phyloP scores from a whole-genome alignment of 2,329 filamentous ascomycete genomes.

The Aciculosporium take region DNA sequence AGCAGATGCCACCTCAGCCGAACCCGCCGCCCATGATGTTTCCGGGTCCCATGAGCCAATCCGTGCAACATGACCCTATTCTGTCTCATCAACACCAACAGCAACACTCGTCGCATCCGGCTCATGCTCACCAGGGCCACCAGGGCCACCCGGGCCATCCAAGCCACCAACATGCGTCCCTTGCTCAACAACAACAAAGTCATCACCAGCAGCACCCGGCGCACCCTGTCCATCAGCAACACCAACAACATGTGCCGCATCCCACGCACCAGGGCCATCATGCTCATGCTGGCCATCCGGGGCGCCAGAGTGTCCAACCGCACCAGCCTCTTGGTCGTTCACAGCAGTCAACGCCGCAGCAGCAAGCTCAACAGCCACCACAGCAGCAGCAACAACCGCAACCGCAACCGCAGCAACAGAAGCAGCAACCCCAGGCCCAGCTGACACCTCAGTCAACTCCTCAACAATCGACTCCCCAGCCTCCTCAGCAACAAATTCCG shows the following conservation, averaged over 20 bases:
- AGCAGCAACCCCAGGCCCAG: conserved; percentile 14
- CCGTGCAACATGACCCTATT: conserved; percentile 28
- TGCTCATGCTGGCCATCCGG: conserved; percentile 10
- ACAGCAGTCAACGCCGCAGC: conserved; percentile 15
- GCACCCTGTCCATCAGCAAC: conserved; percentile 11
- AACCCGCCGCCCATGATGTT: conserved; percentile 24
- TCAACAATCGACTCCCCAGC: conserved; percentile 10
- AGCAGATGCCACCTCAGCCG: conserved; percentile 29
- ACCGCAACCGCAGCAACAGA: conserved; percentile 12
- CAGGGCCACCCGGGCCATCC: conserved; percentile 15
- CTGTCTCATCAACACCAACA: conserved; percentile 28
- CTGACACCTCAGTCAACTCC: conserved; percentile 6
- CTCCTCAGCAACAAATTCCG: conserved; percentile 13
- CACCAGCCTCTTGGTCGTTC: conserved; percentile 14
- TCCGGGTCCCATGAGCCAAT: conserved; percentile 24
- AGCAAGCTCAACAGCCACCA: conserved; percentile 12
- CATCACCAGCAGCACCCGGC: conserved; percentile 12
- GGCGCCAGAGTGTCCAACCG: conserved; percentile 14
- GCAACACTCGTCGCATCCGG: conserved; percentile 13
- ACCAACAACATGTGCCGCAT: conserved; percentile 13
- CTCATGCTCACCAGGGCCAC: conserved; percentile 17
- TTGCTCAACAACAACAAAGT: conserved; percentile 12
- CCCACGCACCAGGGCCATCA: conserved; percentile 14
- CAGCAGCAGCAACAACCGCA: conserved; percentile 14
- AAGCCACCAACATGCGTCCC: conserved; percentile 11